Evolutionary conservation across 192 early-diverging fungal species (phyloP), one percentile per base, ranked within the genome.

Genomic region (Rhizophagus sp.): DNA sequence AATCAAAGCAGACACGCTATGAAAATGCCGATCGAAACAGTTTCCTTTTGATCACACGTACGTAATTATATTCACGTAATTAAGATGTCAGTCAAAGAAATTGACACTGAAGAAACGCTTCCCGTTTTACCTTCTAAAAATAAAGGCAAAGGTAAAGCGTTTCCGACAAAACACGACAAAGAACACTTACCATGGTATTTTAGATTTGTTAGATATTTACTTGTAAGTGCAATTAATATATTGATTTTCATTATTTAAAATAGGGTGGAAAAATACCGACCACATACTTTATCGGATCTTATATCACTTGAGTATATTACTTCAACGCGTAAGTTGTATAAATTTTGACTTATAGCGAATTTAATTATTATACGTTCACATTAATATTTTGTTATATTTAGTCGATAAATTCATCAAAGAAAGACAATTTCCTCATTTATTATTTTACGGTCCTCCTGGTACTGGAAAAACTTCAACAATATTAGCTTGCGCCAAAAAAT

Each of bases 221-320:
- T 52, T 25, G 6, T 47, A 47, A 47, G 11, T 47, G 44, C 11
- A 73, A 25, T 7, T n/a, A 15, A 22, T 25, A 50, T 52, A 19
- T 33, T 15, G 62, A 39, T 47, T 72, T 72, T 7, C 12, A 3
- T 49, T 72, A 39, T 57, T 24, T 27, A 49, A 61, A 7, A 33
- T 77, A 95, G 97, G 97, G 96, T 99, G 5, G 98, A 99, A 83
- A 99, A 99, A 81, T 99, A 99, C 83, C 89, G 98, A 67, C 98
- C 97, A 11, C 81, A 86, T 0, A 85, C 87, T n/a, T 84, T 99
- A n/a, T 91, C 93, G 68, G 97, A 99, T 62, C 88, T 99, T 63
- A 95, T 99, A 41, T 96, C 97, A 25, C 97, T 98, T 79, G 79
- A 93, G 74, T 93, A 98, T 83, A 97, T 99, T 69, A 96, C 96